Percentiles rank a stretch among this genome's conserved stretches.
These are phyloP conservation scores for Neurospora sp. DNA, from an alignment of 495 filamentous ascomycete species.

Conservation along the genomic window DNA sequence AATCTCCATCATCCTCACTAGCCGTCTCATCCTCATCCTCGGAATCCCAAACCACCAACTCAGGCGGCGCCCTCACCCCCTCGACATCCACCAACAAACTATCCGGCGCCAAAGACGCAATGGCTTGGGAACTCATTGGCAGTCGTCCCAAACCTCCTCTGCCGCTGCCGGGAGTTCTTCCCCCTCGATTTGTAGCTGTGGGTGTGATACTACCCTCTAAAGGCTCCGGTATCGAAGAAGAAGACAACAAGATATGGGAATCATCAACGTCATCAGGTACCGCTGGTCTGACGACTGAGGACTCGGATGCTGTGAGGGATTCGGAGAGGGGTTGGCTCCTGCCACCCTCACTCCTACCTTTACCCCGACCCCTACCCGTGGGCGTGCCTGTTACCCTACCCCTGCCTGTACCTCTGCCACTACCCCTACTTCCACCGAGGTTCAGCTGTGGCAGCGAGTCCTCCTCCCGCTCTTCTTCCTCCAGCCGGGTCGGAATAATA, in stretches of 20 bases:
- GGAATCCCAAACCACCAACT: slow-evolving; percentile 31
- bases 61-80: slow-evolving; percentile 28
- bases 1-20: not conserved
- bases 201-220: slow-evolving; percentile 4
- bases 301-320: not conserved
- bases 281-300: not conserved
- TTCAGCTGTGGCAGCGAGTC: not conserved
- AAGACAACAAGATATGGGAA: not conserved
- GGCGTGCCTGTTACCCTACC: no score
- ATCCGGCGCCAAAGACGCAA: not conserved
- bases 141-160: not conserved
- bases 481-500: not conserved
- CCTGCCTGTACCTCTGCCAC: no score
- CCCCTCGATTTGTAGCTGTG: not conserved
- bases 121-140: not conserved
- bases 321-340: not conserved
- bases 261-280: not conserved
- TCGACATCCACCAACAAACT: slow-evolving; percentile 37
- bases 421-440: not conserved
- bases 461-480: not conserved
- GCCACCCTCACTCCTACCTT: not conserved
- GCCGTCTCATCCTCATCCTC: slow-evolving; percentile 3
- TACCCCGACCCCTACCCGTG: not conserved
- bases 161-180: not conserved
- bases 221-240: not conserved